Conservation (phyloP, 2,329 filamentous ascomycete genomes). For the Colletotrichum chlorophyti region DNA sequence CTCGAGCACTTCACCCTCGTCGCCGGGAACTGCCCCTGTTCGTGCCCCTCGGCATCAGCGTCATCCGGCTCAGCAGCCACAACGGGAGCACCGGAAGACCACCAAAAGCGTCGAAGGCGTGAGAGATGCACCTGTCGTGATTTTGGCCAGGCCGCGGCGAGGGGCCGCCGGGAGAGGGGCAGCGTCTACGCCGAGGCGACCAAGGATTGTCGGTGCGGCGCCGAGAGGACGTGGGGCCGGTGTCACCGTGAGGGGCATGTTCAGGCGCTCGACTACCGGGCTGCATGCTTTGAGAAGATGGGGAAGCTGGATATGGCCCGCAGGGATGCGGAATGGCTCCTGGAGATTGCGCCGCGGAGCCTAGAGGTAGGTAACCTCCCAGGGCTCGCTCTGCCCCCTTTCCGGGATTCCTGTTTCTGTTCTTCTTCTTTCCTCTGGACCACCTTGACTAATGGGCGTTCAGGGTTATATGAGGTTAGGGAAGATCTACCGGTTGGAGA, state of each 20-base stretch:
- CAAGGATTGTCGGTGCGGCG: conserved; percentile 45
- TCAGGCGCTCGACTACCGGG: conserved; percentile 48
- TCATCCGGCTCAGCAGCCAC: neutral
- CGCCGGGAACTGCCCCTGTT: conserved; percentile 25
- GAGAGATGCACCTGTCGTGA: conserved; percentile 48
- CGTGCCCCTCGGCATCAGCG: neutral
- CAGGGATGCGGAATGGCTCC: conserved; percentile 49
- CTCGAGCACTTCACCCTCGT: conserved; percentile 43
- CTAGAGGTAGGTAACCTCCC: conserved; percentile 45
- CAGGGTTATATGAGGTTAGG: conserved; percentile 51
- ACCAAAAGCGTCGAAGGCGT: conserved; percentile 38
- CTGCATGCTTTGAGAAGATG: conserved; percentile 46
- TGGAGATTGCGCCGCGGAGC: conserved; percentile 47
- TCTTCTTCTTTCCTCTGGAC: neutral
- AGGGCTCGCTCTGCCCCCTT: neutral
- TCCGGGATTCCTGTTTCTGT: neutral
- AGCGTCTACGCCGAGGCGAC: conserved; percentile 51
- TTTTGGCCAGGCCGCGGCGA: conserved; percentile 36
- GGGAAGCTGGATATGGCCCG: conserved; percentile 44
- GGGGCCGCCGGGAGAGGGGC: conserved; percentile 38
- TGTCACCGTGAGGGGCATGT: conserved; percentile 46
- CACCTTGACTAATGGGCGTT: conserved; percentile 10
- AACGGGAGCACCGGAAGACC: neutral
- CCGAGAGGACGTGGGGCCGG: conserved; percentile 45
- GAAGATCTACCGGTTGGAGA: conserved; percentile 45